Base-by-base conservation (phyloP, 1,139 yeast species). In the Meyerozyma carpophila region DNA sequence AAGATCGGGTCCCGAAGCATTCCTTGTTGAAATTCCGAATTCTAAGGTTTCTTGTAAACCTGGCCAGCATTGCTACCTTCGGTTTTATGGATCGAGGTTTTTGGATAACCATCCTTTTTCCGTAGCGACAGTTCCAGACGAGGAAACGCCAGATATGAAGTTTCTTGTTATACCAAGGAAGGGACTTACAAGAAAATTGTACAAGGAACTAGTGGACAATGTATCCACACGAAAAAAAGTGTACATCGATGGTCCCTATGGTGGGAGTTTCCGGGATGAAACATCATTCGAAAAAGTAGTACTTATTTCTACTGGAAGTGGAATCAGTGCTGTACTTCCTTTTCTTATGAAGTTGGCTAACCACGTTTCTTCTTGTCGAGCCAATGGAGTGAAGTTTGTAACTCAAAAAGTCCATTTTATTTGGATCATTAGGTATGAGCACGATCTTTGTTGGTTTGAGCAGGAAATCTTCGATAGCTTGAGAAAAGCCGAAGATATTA, bases 81-180 rank as follows among this genome's bases (percentile, higher is more conserved):
- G 84, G 50, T 71, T 79, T 50, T 62, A 66, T 3, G 77, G 76
- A 0, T 55, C 70, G 8, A 68, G 74, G 47, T 51, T 70, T 25
- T 55, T 79, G 36, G 83, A 79, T 47, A 79, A 75, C 53, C 87
- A 81, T 58, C 87, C 87, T 9, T 81, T 81, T 55, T 79, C 85
- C 2, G 70, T 81, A n/a, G 68, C 77, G 2, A 47, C 50, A 24
- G 46, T 63, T 32, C 71, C 69, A 11, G 61, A 60, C 32, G 55
- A 56, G 11, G 46, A 41, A 11, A 53, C 48, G 8, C 56, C 51
- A 31, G 61, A 63, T 20, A 58, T 81, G 64, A 74, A 71, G 51
- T 67, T 81, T 40, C 61, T 81, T 10, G 67, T 80, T 8, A 65
- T 75, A 39, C 78, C 84, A 0, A 69, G 71, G 47, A 59, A 58